A percentile compares a stretch with the other conserved stretches of the same genome.
Conservation (phyloP, 805 yeast species). For the Maudiozyma bulderi region DNA sequence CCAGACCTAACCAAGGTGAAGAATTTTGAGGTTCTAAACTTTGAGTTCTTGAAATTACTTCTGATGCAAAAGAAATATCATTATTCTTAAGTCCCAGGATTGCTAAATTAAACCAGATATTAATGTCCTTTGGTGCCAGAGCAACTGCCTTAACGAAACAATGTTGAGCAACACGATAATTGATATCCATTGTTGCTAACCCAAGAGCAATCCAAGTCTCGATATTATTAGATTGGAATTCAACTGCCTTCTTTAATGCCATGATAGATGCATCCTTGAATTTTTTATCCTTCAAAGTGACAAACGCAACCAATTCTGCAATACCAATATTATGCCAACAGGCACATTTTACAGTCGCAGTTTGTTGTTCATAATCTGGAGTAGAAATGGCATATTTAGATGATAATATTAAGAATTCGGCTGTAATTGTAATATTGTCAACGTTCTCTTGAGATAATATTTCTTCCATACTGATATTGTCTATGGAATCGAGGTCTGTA, state of each 20-base stretch:
- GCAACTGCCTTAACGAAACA: constrained; percentile 78
- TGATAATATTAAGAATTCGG: constrained; percentile 36
- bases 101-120: constrained; percentile 76
- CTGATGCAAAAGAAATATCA: constrained; percentile 63
- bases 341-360: constrained; percentile 46
- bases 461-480: constrained; percentile 14
- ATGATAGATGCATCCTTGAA: constrained; percentile 46
- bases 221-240: constrained; percentile 57
- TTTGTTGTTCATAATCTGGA: constrained; percentile 7
- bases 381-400: constrained; percentile 36
- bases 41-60: constrained; percentile 64
- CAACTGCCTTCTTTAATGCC: constrained; percentile 57
- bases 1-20: constrained; percentile 80
- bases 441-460: constrained; percentile 16
- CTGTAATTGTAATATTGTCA: constrained; percentile 30
- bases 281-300: constrained; percentile 19
- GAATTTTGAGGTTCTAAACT: constrained; percentile 71
- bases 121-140: constrained; percentile 55
- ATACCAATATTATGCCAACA: constrained; percentile 64
- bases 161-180: constrained; percentile 78
- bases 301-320: constrained; percentile 43
- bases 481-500: constrained; percentile 20
- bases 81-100: constrained; percentile 58
- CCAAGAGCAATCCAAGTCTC: constrained; percentile 82
- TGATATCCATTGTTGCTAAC: constrained; percentile 52